Conservation (phyloP, 169 alveolate genomes). For the Cryptosporidium bovis region DNA sequence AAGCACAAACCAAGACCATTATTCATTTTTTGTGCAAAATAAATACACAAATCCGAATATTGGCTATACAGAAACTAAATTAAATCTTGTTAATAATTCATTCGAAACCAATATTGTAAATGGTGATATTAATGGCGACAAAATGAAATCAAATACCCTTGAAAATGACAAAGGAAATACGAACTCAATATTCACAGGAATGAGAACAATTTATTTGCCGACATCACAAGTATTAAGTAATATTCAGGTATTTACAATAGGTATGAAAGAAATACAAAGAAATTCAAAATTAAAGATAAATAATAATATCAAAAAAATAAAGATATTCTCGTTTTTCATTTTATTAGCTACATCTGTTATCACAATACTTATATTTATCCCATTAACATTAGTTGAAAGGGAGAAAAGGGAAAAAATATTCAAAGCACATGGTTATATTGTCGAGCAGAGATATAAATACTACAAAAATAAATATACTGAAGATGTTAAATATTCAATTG, state of each 20-base stretch:
- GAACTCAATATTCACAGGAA: slow-evolving; percentile 8
- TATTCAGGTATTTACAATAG: slow-evolving; percentile 48
- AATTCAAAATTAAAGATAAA: background rate
- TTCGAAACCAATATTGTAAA: background rate
- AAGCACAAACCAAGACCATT: background rate
- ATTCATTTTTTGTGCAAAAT: background rate
- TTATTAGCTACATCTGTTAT: background rate
- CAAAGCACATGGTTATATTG: slow-evolving; percentile 6
- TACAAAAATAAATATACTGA: background rate
- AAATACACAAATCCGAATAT: background rate
- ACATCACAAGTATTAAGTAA: slow-evolving; percentile 43
- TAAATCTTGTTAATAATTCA: background rate
- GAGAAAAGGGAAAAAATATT: slow-evolving; percentile 31
- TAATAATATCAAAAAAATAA: background rate
- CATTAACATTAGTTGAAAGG: slow-evolving; percentile 25
- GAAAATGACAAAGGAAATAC: background rate
- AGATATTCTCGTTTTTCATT: slow-evolving; percentile 15
- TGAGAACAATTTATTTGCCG: slow-evolving; percentile 67
- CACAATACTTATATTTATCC: background rate
- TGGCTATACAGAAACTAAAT: background rate
- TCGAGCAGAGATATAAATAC: slow-evolving; percentile 48
- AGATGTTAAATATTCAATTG: slow-evolving; percentile 14
- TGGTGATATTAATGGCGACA: background rate
- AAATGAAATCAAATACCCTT: background rate
- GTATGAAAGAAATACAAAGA: slow-evolving; percentile 62